Evolutionary conservation across 805 yeast genomes (phyloP), one percentile per base, ranked within the genome.

Genomic region (Debaryomyces maramus): DNA sequence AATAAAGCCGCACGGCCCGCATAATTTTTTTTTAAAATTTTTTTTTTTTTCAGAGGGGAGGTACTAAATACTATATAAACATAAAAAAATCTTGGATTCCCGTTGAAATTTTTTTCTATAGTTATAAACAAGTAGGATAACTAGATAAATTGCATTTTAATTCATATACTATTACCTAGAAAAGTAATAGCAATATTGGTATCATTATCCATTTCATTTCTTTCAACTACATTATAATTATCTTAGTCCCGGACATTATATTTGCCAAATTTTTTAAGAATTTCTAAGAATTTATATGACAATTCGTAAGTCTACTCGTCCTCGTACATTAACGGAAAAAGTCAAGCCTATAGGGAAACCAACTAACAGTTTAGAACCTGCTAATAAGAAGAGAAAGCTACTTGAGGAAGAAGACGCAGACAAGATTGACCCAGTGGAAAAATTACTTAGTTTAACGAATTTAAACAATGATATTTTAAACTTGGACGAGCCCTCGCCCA

Each of bases 401-500:
- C 32, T 36, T 21, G 42, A 38, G 17, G 43, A 34, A 36, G 46
- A 49, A n/a, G 47, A 51, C 21, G 36, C 40, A 11, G 70, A 67
- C 43, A 63, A 52, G 39, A 59, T 68, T 19, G 75, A 70, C 46
- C 75, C 74, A 5, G 72, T 70, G 37, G 72, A 69, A 47, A 67
- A 59, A 44, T 56, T 70, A 24, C 53, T 69, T 36, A 61, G 69
- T 40, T 60, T 66, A 39, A 56, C 69, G 8, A 61, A 52, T 38
- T 41, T 51, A 18, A 55, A 62, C 40, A 54, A 49, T 26, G 72
- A 65, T 43, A 58, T 63, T 28, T 51, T 55, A 38, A 53, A 54
- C 32, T 46, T 59, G 40, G 65, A 36, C 6, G 48, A 45, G 26
- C 36, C 36, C 11, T 21, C 22, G 16, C 36, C 28, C 14, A 19